Evolutionary conservation across 805 yeast genomes (phyloP).

Genomic region (Clavispora asparagi): DNA sequence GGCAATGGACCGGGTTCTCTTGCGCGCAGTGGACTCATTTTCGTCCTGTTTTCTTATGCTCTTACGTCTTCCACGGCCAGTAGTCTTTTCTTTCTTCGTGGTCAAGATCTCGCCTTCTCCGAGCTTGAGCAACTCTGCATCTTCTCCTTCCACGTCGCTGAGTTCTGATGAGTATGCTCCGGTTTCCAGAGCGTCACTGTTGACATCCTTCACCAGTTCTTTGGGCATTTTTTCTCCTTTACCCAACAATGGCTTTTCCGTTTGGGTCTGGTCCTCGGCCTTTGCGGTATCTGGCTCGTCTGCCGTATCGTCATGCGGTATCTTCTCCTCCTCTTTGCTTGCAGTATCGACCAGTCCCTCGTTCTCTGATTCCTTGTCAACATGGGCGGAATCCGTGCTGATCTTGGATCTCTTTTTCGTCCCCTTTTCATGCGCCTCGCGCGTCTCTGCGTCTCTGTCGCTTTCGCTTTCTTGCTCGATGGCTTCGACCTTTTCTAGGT

Average conservation of each 20-base stretch:
- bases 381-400: neutral
- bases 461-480: slow-evolving; percentile 34
- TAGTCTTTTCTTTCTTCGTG: slow-evolving; percentile 7
- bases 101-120: slow-evolving; percentile 13
- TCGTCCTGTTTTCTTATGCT: slow-evolving; percentile 1
- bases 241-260: neutral
- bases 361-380: neutral
- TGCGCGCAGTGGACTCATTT: slow-evolving; percentile 6
- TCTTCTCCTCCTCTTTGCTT: neutral
- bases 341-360: neutral
- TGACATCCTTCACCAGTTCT: neutral
- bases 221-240: neutral
- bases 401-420: neutral
- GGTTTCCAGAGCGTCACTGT: neutral
- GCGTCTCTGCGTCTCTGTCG: neutral
- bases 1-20: slow-evolving; percentile 17
- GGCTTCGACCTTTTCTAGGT: slow-evolving; percentile 53
- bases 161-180: slow-evolving; percentile 15
- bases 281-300: too few relatives aligned
- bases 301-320: neutral
- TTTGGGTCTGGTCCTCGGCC: neutral
- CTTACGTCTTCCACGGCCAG: slow-evolving; percentile 6
- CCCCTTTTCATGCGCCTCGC: neutral
- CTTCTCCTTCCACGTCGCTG: slow-evolving; percentile 18
- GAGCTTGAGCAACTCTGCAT: slow-evolving; percentile 7